Evolutionary conservation across 441 rosid genomes (phyloP).

Genomic region (Heliophila coronopifolia): DNA sequence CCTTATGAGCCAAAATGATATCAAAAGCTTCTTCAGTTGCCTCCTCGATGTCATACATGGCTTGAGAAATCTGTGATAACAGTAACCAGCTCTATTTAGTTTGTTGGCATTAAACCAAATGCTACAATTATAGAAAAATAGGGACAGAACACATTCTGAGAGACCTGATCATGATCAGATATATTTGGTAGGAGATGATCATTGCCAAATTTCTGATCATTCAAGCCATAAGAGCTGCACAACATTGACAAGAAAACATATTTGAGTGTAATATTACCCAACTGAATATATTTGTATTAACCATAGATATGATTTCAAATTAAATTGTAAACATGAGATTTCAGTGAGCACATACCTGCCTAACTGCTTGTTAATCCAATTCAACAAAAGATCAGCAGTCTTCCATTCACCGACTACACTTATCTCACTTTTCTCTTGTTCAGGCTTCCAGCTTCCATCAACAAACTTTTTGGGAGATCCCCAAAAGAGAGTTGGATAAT

Average conservation of each 20-base stretch:
- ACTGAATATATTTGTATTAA: too few relatives aligned
- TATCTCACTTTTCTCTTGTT: constrained; percentile 48
- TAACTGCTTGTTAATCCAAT: constrained; percentile 77
- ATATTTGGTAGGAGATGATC: constrained; percentile 54
- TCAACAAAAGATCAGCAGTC: constrained; percentile 78
- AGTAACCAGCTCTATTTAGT: neutral
- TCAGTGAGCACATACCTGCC: constrained; percentile 74
- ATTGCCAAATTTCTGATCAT: constrained; percentile 71
- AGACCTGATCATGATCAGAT: constrained; percentile 69
- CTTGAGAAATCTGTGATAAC: constrained; percentile 63
- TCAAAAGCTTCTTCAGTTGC: constrained; percentile 75
- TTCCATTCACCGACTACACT: constrained; percentile 55
- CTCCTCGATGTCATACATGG: constrained; percentile 87
- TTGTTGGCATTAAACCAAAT: too few relatives aligned
- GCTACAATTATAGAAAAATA: too few relatives aligned
- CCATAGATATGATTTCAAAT: too few relatives aligned
- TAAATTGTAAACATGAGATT: too few relatives aligned
- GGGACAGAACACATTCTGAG: too few relatives aligned
- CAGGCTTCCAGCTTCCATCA: constrained; percentile 49
- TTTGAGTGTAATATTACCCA: too few relatives aligned
- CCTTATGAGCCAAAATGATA: constrained; percentile 70
- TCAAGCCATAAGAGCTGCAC: constrained; percentile 73
- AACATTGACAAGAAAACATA: constrained; percentile 1
- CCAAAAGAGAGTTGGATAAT: constrained; percentile 94
- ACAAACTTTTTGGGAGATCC: constrained; percentile 63